phyloP scores from a whole-genome alignment of 768 basidiomycete genomes.

The Naganishia onofrii region DNA sequence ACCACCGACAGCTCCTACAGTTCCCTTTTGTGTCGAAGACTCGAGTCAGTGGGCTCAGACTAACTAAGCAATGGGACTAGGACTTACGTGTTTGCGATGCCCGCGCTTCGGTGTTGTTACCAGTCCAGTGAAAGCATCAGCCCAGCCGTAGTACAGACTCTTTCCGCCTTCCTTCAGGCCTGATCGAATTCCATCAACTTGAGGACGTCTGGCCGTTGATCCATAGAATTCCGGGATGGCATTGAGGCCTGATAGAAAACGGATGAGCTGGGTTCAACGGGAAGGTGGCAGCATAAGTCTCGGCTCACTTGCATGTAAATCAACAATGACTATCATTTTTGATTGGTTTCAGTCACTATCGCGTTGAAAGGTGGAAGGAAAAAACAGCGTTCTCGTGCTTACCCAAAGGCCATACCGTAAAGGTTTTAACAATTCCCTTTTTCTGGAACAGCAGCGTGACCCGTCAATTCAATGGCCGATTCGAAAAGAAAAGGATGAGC shows the following conservation, averaged over 20 bases:
- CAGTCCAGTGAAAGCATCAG: conserved; percentile 55
- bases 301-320: not conserved
- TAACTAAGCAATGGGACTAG: not conserved
- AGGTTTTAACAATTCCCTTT: conserved; percentile 57
- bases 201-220: conserved; percentile 12
- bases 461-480: not conserved
- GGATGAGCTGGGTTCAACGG: not conserved
- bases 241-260: conserved; percentile 19
- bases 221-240: conserved; percentile 30
- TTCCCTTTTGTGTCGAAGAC: not conserved
- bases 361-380: not conserved
- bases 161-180: conserved; percentile 59
- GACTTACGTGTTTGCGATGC: conserved; percentile 52
- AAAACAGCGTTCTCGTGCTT: conserved; percentile 22
- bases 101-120: conserved; percentile 54
- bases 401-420: conserved; percentile 58
- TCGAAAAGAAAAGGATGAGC: not conserved
- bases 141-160: conserved; percentile 52
- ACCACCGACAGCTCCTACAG: not conserved
- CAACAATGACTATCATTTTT: conserved; percentile 11
- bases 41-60: not conserved
- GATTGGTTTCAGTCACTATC: not conserved
- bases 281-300: not conserved
- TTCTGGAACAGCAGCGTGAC: conserved; percentile 40
- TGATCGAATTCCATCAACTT: conserved; percentile 56